Evolutionary conservation across 495 filamentous ascomycete species (phyloP).

Genomic region (Aspergillus nidulans): DNA sequence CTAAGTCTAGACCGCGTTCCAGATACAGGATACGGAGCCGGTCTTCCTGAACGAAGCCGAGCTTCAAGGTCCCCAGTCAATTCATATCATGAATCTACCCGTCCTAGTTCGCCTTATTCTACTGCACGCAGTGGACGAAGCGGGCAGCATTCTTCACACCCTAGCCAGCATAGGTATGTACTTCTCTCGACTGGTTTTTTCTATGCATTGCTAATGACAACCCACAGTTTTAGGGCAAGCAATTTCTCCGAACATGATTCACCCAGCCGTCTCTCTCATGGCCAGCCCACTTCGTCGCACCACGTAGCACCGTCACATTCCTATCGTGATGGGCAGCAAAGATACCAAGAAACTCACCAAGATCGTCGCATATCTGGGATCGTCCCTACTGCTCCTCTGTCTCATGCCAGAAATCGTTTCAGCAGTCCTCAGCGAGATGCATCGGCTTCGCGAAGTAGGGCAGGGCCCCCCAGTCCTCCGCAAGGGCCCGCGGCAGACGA

Average conservation of each 20-base stretch:
- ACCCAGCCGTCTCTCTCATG: constrained; percentile 52
- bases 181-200: constrained; percentile 6
- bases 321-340: constrained; percentile 52
- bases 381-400: constrained; percentile 29
- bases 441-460: constrained; percentile 28
- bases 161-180: constrained; percentile 58
- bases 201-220: constrained; percentile 19
- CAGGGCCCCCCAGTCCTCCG: constrained; percentile 27
- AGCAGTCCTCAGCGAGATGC: constrained; percentile 61
- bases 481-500: constrained; percentile 25
- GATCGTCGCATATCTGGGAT: constrained; percentile 35
- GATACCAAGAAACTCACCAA: constrained; percentile 52
- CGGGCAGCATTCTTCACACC: constrained; percentile 49
- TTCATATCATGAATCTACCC: constrained; percentile 65
- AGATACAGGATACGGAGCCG: constrained; percentile 28
- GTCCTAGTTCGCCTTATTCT: constrained; percentile 60
- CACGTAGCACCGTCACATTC: constrained; percentile 47
- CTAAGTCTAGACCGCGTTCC: constrained; percentile 33
- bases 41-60: constrained; percentile 26
- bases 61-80: constrained; percentile 43
- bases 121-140: constrained; percentile 53
- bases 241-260: constrained; percentile 41
- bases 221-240: constrained; percentile 35
- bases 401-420: constrained; percentile 44
- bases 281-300: constrained; percentile 51